These are phyloP conservation scores for Marchantia paleacea DNA, from an alignment of 225 moss, liverwort and hornwort genomes.

Conservation along the genomic window DNA sequence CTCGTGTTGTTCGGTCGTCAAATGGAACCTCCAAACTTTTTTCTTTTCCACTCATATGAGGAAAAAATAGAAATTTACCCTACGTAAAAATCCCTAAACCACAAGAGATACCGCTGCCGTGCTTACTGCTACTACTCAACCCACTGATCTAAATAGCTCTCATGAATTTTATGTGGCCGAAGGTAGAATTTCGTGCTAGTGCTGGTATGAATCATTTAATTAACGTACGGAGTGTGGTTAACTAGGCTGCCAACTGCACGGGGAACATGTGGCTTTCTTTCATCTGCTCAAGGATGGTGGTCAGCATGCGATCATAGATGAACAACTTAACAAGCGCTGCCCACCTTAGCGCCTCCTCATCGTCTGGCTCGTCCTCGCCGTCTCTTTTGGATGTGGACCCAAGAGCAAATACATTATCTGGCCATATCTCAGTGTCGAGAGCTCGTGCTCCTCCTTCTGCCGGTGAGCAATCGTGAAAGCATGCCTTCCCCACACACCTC, in stretches of 20 bases:
- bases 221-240: too few species aligned
- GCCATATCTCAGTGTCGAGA: conserved; percentile 12
- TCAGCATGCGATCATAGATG: conserved; percentile 67
- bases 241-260: conserved; percentile 57
- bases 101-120: too few species aligned
- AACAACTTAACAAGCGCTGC: conserved; percentile 85
- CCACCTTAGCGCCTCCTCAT: conserved; percentile 82
- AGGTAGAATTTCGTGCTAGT: too few species aligned
- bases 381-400: conserved; percentile 24
- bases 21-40: too few species aligned
- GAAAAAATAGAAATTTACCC: too few species aligned
- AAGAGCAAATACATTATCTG: conserved; percentile 30
- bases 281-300: conserved; percentile 50
- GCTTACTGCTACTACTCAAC: too few species aligned
- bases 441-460: conserved; percentile 10
- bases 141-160: too few species aligned
- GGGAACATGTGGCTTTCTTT: conserved; percentile 59
- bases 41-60: too few species aligned
- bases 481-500: neutral
- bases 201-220: too few species aligned
- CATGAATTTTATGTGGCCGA: too few species aligned
- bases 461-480: neutral
- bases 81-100: too few species aligned
- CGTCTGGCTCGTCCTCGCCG: conserved; percentile 39
- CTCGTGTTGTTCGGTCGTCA: too few species aligned